These are phyloP conservation scores for Aspergillus awamori DNA, from an alignment of 2,329 filamentous ascomycete species.

Conservation along the genomic window DNA sequence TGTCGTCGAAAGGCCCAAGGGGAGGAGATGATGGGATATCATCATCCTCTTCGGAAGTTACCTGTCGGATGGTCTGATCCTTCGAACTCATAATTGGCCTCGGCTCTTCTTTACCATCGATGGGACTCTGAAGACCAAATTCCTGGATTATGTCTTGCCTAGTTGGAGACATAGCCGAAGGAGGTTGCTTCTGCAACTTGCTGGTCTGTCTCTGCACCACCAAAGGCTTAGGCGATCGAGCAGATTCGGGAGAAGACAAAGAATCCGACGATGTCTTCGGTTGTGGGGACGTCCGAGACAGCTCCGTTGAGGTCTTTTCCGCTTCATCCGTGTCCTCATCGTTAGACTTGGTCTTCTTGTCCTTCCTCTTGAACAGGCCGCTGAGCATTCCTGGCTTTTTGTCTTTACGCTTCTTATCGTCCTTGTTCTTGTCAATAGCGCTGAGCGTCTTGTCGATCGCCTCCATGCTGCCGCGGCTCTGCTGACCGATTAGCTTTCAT, in stretches of 20 bases:
- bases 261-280: conserved; percentile 51
- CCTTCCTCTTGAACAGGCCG: conserved; percentile 68
- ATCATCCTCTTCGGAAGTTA: conserved; percentile 35
- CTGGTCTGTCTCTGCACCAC: conserved; percentile 60
- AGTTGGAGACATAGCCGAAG: conserved; percentile 41
- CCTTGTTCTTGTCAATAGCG: conserved; percentile 65
- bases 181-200: conserved; percentile 72
- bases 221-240: conserved; percentile 33
- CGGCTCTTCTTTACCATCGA: conserved; percentile 26
- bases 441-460: conserved; percentile 70
- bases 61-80: conserved; percentile 40
- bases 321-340: conserved; percentile 51
- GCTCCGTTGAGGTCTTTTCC: conserved; percentile 66
- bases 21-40: conserved; percentile 26
- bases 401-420: conserved; percentile 74
- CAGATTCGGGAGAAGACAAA: conserved; percentile 39
- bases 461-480: conserved; percentile 71
- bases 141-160: conserved; percentile 47
- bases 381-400: conserved; percentile 74
- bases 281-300: conserved; percentile 48
- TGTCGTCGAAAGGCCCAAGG: conserved; percentile 24
- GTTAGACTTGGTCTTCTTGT: conserved; percentile 58
- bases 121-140: conserved; percentile 25
- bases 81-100: conserved; percentile 24
- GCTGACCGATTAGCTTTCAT: conserved; percentile 38